Evolutionary conservation across 2,329 filamentous ascomycete genomes (phyloP), one percentile per base, ranked within the genome.

Genomic region (Truncatella angustata): DNA sequence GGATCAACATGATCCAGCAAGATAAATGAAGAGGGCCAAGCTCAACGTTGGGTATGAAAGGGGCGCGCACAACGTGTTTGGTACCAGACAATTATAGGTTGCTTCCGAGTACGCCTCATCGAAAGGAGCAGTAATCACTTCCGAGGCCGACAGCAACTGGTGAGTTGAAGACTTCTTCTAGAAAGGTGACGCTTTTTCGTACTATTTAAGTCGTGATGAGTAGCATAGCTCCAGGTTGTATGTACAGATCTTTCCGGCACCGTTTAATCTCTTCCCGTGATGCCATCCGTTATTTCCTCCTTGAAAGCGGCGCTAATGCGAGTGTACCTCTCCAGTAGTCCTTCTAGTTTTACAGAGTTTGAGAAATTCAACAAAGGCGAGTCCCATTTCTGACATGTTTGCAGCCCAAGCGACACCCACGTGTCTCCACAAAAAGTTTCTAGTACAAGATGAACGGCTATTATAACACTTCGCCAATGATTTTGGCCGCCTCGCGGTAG

Each of bases 401-500:
- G 12, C 14, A 37, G 21, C 11, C 35, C 47, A 28, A 40, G 16
- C 40, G 12, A 44, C 12, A 23, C 24, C 21, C 20, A 44, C 12
- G 14, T 6, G 40, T 23, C 11, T 23, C 16, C 5, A 7, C 23
- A 21, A 44, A 24, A 20, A 24, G n/a, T 12, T 50, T 32, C 24
- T 50, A 50, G 47, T 21, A 42, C 47, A 42, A 42, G 24, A 42
- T 40, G 32, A 12, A n/a, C 10, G 35, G 32, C 26, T 44, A 36
- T 62, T 87, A 92, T 74, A 96, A 76, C 54, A 99, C 94, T 74
- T 99, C 94, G 55, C 94, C 91, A 57, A 99, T 93, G 69, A 99
- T 99, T 80, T 95, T 97, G 57, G 93, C 91, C 18, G 94, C 94
- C 76, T 99, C 94, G 66, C 91, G 91, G 76, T 99, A 99, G 18